Conservation (phyloP, 805 yeast genomes). For the Starmera pachycereana region DNA sequence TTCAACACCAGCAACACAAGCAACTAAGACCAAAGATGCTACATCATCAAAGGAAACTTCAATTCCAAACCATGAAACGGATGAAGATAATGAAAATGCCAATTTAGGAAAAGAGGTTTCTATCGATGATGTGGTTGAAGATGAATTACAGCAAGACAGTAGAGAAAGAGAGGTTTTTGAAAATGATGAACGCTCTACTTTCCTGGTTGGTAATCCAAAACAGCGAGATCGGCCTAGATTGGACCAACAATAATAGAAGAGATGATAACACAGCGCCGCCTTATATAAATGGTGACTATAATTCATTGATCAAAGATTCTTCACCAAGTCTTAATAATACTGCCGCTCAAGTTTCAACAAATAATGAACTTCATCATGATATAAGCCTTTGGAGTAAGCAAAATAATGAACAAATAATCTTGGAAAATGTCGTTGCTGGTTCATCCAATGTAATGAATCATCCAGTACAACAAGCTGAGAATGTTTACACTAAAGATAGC, state of each 20-base stretch:
- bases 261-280: background rate
- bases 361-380: too few species aligned
- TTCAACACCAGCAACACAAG: too few species aligned
- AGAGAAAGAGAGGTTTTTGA: background rate
- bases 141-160: background rate
- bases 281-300: background rate
- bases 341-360: background rate
- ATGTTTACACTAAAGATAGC: background rate
- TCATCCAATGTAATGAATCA: background rate
- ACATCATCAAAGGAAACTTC: too few species aligned
- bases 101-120: background rate
- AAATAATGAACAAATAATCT: too few species aligned
- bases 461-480: background rate
- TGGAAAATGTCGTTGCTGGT: background rate
- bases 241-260: too few species aligned
- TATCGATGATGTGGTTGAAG: background rate
- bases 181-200: too few species aligned
- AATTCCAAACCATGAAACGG: too few species aligned
- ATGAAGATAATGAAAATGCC: background rate
- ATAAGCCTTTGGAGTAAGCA: too few species aligned
- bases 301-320: background rate
- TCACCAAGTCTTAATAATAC: background rate
- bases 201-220: too few species aligned
- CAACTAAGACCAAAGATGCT: too few species aligned
- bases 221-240: too few species aligned